These are phyloP conservation scores for Cylindrodendrum hubeiense DNA, from an alignment of 2,329 filamentous ascomycete genomes.

Conservation along the genomic window DNA sequence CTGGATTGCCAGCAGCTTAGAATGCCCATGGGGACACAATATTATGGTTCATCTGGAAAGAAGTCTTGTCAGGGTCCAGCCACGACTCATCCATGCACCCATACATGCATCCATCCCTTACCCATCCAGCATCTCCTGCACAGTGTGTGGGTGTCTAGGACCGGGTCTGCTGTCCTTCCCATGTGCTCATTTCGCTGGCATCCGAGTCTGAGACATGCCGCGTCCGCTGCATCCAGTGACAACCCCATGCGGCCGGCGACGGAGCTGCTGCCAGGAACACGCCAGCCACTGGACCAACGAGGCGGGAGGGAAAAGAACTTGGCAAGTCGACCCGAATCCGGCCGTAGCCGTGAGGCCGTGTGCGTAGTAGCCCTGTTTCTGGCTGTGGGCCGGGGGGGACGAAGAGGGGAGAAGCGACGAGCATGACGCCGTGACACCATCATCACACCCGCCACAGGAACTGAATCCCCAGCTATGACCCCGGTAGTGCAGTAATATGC, in stretches of 20 bases:
- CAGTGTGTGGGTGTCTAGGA: slow-evolving; percentile 3
- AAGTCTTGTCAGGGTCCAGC: not conserved
- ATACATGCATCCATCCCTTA: no score
- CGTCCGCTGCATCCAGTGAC: slow-evolving; percentile 7
- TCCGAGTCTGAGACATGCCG: slow-evolving; percentile 34
- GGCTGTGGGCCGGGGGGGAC: slow-evolving; percentile 18
- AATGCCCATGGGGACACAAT: not conserved
- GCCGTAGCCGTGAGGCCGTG: not conserved
- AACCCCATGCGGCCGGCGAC: slow-evolving; percentile 9
- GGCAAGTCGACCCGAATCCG: not conserved
- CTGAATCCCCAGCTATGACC: not conserved
- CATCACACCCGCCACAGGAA: slow-evolving; percentile 30
- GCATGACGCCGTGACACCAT: slow-evolving; percentile 45
- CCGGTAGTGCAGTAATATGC: not conserved
- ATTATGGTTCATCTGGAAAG: not conserved
- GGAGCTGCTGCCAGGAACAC: slow-evolving; percentile 13
- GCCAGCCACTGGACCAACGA: not conserved
- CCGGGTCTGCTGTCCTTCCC: slow-evolving; percentile 35
- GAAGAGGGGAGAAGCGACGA: slow-evolving; percentile 16
- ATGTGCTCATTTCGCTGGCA: slow-evolving; percentile 30
- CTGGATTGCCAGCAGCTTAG: not conserved
- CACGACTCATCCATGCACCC: not conserved
- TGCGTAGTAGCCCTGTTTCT: not conserved
- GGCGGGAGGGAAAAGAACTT: not conserved
- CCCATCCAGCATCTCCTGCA: not conserved